Conservation (phyloP, 768 basidiomycete genomes). For the Amylocystis lapponica region DNA sequence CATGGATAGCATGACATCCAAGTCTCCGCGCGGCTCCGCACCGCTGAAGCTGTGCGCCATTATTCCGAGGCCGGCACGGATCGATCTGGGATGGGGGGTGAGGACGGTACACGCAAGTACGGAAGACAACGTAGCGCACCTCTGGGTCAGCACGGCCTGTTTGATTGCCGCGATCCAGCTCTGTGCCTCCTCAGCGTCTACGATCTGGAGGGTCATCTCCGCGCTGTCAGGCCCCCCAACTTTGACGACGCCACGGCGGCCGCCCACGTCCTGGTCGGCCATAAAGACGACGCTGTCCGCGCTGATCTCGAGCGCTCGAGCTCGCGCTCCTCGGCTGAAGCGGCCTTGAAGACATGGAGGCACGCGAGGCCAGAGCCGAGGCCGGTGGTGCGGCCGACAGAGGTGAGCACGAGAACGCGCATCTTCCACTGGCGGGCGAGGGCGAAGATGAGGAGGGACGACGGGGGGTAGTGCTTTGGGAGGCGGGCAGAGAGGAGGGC, state of each 20-base stretch:
- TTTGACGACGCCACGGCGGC: slow-evolving; percentile 52
- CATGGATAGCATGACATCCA: slow-evolving; percentile 82
- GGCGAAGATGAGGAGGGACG: slow-evolving; percentile 64
- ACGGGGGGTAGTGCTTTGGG: slow-evolving; percentile 48
- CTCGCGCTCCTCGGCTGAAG: slow-evolving; percentile 56
- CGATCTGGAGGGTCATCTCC: slow-evolving; percentile 45
- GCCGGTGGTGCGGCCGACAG: slow-evolving; percentile 3
- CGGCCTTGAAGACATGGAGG: slow-evolving; percentile 69
- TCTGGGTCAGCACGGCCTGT: slow-evolving; percentile 61
- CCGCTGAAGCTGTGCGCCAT: slow-evolving; percentile 35
- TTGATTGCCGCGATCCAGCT: slow-evolving; percentile 76
- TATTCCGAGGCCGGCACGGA: slow-evolving; percentile 60
- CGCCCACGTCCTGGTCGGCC: slow-evolving; percentile 43
- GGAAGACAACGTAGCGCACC: slow-evolving; percentile 35
- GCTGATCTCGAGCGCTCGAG: slow-evolving; percentile 72
- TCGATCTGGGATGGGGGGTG: slow-evolving; percentile 38
- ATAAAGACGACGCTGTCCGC: slow-evolving; percentile 75
- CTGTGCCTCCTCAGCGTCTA: slow-evolving; percentile 56
- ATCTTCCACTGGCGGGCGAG: slow-evolving; percentile 69
- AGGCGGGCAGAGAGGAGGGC: slow-evolving; percentile 38
- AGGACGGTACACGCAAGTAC: slow-evolving; percentile 1
- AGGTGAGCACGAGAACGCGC: slow-evolving; percentile 52
- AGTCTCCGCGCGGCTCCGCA: slow-evolving; percentile 68
- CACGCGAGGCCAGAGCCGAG: slow-evolving; percentile 33
- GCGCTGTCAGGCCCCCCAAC: slow-evolving; percentile 47